These are phyloP conservation scores for Oryza punctata DNA, from an alignment of 176 grass and related monocot genomes.

Conservation along the genomic window DNA sequence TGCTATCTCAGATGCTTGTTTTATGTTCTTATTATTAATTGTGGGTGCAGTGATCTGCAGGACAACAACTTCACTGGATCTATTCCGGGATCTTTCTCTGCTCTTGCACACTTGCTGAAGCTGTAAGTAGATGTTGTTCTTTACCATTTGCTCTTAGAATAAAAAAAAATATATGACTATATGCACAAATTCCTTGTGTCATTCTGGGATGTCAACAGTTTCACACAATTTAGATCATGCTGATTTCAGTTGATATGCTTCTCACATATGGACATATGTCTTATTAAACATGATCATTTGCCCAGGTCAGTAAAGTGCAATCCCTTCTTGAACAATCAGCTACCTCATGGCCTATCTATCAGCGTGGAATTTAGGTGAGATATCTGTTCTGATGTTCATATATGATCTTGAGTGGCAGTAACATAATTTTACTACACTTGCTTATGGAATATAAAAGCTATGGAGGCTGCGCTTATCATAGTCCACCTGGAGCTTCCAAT, in stretches of 20 bases:
- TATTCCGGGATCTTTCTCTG: conserved; percentile 56
- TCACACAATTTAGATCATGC: neutral
- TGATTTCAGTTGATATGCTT: conserved; percentile 13
- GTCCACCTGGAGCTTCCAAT: conserved; percentile 28
- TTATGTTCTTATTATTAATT: conserved; percentile 26
- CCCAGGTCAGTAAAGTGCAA: conserved; percentile 69
- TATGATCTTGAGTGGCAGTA: neutral
- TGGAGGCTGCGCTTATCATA: conserved; percentile 37
- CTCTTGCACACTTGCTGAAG: conserved; percentile 45
- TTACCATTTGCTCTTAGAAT: neutral
- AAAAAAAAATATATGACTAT: neutral
- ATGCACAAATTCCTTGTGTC: conserved; percentile 4
- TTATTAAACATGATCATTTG: conserved; percentile 8
- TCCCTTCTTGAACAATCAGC: conserved; percentile 43
- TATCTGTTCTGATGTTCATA: conserved; percentile 35
- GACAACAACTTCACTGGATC: conserved; percentile 67
- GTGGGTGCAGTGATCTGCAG: conserved; percentile 46
- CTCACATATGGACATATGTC: neutral
- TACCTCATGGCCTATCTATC: conserved; percentile 44
- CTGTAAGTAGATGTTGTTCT: conserved; percentile 48
- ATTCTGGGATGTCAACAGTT: neutral
- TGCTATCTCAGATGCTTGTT: neutral
- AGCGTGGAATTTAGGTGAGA: conserved; percentile 47
- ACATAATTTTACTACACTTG: conserved; percentile 15
- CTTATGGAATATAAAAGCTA: conserved; percentile 45